phyloP scores from a whole-genome alignment of 164 flowering plant species.

The Dillenia turbinata region DNA sequence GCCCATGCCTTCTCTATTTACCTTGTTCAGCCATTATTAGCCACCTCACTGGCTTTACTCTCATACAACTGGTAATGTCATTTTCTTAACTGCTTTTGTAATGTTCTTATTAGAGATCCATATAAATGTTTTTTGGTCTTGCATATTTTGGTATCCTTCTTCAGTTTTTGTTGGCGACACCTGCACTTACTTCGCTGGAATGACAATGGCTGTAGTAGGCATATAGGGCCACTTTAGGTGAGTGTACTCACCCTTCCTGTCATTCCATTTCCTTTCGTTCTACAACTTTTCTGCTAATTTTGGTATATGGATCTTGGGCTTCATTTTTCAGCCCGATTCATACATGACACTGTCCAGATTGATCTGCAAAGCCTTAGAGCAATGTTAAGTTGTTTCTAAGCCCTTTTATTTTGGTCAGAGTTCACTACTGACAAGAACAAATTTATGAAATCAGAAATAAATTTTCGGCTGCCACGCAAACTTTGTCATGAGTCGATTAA shows the following conservation, averaged over 20 bases:
- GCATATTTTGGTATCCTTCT: conserved; percentile 80
- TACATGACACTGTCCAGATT: no score
- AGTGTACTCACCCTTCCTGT: conserved; percentile 9
- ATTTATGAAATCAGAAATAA: no score
- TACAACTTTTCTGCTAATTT: no score
- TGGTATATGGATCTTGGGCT: no score
- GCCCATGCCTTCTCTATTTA: conserved; percentile 98
- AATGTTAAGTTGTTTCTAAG: no score
- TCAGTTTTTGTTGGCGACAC: conserved; percentile 99
- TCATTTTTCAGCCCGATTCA: background rate
- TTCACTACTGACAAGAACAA: no score
- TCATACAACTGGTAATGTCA: conserved; percentile 78
- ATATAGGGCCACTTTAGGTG: conserved; percentile 95
- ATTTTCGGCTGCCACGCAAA: no score
- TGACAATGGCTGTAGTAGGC: conserved; percentile 96
- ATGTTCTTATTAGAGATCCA: background rate
- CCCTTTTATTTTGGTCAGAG: no score
- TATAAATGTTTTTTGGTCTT: conserved; percentile 7
- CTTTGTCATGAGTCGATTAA: no score
- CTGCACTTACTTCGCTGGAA: conserved; percentile 95
- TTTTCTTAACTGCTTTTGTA: background rate
- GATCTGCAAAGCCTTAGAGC: no score
- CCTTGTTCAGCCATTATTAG: conserved; percentile 81
- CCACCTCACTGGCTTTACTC: conserved; percentile 83
- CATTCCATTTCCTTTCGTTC: no score